Base-by-base conservation (phyloP, 352 stramenopile species). In the Saprolegnia parasitica region DNA sequence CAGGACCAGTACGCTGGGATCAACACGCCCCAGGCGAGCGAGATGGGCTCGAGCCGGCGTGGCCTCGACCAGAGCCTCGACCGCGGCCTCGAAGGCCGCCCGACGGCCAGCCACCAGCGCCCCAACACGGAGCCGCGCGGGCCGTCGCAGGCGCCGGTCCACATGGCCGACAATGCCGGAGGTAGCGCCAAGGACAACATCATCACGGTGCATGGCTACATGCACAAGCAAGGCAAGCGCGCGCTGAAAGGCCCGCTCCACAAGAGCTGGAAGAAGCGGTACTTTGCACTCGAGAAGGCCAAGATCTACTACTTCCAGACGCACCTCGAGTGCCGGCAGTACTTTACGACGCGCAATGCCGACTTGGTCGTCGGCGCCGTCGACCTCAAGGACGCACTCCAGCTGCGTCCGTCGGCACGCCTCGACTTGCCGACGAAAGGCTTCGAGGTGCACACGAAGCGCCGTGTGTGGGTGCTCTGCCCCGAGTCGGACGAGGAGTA, bases 281-380 rank as follows among this genome's bases (percentile, higher is more conserved):
- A 93, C 76, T 95, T 95, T 71, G 82, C 87, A 21, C 73, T 95
- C 0, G 87, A 95, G 68, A 91, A 88, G 71, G 81, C 84, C 74
- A 93, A 93, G 79, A 91, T 95, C 72, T 95, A 88, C 77, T 95
- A 95, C 74, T 95, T 95, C 76, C 85, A 93, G 72, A 89, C 76
- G 56, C 83, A 95, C 57, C 56, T 91, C 16, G 87, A 95, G 65
- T 95, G 87, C 71, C 84, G 87, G 5, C 84, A 92, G 75, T 95
- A 93, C 75, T 95, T 95, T 56, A 91, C 81, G 57, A 93, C 84
- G 42, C 84, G 87, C 13, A 95, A 93, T 60, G 68, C 84, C 0
- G 87, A 95, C 52, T 60, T 95, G 8, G 87, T 95, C 0, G 82
- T 95, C 16, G 87, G 87, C 11, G 87, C 87, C 0, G 66, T 95